Base-by-base conservation (phyloP, 2,329 filamentous ascomycete species). In the Hirsutella minnesotensis region DNA sequence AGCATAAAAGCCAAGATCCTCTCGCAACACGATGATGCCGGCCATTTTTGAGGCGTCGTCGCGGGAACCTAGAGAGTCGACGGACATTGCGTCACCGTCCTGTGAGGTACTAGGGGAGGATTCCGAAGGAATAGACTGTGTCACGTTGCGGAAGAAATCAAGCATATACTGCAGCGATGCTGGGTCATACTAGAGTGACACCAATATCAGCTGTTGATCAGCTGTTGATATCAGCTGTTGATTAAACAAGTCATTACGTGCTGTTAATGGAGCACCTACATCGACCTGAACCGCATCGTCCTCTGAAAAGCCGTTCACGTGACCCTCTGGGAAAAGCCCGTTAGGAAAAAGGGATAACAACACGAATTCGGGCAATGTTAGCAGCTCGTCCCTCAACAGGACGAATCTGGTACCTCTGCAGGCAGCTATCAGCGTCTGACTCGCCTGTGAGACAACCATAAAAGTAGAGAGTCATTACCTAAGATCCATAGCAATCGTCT, bases 131-230 rank as follows among this genome's bases (percentile, higher is more conserved):
- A 98, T 96, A n/a, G 89, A 92, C 64, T 95, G 88, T 42, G 92
- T 92, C 49, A 98, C 90, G 51, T 82, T 81, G 50, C 92, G 84
- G 71, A 98, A 98, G 66, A 98, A 98, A 56, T 95, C 90, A 50
- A 98, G 78, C 92, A 98, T 98, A 68, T 96, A 98, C 66, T 96
- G 88, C 43, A 98, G 77, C 39, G 90, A 96, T 42, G 82, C 81
- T 20, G 92, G 90, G 64, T 98, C 92, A 68, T 96, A 98, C 92
- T 98, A 68, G 53, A 34, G 16, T 4, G 3, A 12, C 4, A 9
- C 1, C 3, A 16, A 4, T 3, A 3, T 35, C 16, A 35, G 33
- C 33, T 18, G n/a, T n/a, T 9, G 16, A 16, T 18, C 16, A 12
- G 13, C n/a, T n/a, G n/a, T n/a, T n/a, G n/a, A n/a, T n/a, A n/a